Evolutionary conservation across 2,329 filamentous ascomycete genomes (phyloP), one percentile per base, ranked within the genome.

Genomic region (Pseudonectria foliicola): DNA sequence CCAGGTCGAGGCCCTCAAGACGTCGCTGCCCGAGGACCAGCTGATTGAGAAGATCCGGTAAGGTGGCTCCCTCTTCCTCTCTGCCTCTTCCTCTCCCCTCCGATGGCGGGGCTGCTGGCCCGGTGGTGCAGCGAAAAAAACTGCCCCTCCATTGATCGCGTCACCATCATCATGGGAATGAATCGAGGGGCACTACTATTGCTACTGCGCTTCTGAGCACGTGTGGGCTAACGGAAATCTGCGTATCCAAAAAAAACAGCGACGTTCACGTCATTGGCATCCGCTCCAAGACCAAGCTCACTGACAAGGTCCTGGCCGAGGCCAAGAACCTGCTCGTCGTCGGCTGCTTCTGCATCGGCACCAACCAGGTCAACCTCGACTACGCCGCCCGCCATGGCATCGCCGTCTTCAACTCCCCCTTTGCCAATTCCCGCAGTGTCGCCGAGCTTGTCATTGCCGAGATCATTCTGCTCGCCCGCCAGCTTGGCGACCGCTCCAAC

Each of bases 291-390:
- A 98, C 92, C 24, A 95, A 92, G 68, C 76, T 98, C 57, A 90
- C 80, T 7, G 81, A 84, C 44, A 82, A 80, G 54, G 85, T 98
- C 18, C 74, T 98, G 42, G 74, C 77, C 37, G 82, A 93, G 60
- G 92, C 92, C 36, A 93, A 89, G 68, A 94, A 95, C 60, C 75
- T 98, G 35, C 83, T 96, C 39, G 92, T 95, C 43, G 79, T 96
- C 51, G 92, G 92, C 42, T 98, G 92, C 69, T 98, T 98, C 75
- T 98, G 92, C 63, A 98, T 98, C 53, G 92, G 92, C 47, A 98
- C 92, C 38, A 96, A 94, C 67, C 88, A 94, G 62, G 88, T 95
- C 46, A 82, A 94, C 59, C 77, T 94, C 40, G 75, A 86, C 42
- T 90, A 79, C 56, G 87, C 88, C 21, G 87, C 87, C 31, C 73